Conservation (phyloP, 345 rosid species). For the Kandelia obovata region DNA sequence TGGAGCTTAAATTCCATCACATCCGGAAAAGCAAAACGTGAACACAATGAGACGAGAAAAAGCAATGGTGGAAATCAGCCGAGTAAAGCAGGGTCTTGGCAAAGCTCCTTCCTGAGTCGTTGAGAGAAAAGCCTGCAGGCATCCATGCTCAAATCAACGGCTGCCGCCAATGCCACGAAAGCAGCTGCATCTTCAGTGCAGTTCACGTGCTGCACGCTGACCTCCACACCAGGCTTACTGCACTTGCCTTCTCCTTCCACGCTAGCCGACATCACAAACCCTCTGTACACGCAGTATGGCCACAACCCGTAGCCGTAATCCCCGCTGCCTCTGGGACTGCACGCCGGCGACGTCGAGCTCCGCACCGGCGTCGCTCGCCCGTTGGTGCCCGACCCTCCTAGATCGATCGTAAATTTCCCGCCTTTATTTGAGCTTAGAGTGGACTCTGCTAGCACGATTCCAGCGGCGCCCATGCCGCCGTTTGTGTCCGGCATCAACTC, state of each 20-base stretch:
- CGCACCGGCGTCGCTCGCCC: slow-evolving; percentile 41
- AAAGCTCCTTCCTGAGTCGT: slow-evolving; percentile 80
- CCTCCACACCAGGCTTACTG: slow-evolving; percentile 82
- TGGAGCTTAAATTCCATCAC: not conserved
- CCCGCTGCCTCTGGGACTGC: slow-evolving; percentile 77
- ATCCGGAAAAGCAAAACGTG: not conserved
- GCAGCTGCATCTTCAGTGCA: slow-evolving; percentile 96
- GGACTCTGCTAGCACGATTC: slow-evolving; percentile 68
- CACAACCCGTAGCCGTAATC: slow-evolving; percentile 68
- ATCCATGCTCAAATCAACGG: slow-evolving; percentile 87
- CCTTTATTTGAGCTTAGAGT: slow-evolving; percentile 60
- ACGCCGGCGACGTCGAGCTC: slow-evolving; percentile 48
- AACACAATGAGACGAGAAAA: too few species aligned
- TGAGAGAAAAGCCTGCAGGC: slow-evolving; percentile 88
- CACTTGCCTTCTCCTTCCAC: slow-evolving; percentile 86
- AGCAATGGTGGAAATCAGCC: not conserved
- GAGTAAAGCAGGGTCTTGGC: slow-evolving; percentile 40
- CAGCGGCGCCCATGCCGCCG: slow-evolving; percentile 41
- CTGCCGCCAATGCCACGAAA: slow-evolving; percentile 85
- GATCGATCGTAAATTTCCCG: slow-evolving; percentile 71
- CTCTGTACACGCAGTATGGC: slow-evolving; percentile 60
- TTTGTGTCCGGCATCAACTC: slow-evolving; percentile 63
- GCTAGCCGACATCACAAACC: slow-evolving; percentile 83
- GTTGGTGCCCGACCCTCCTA: slow-evolving; percentile 30
- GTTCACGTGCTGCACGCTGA: slow-evolving; percentile 85